Percentiles rank a stretch among this genome's conserved stretches.
These are phyloP conservation scores for Zopfochytrium polystomum DNA, from an alignment of 371 early-diverging fungal species.

Conservation along the genomic window DNA sequence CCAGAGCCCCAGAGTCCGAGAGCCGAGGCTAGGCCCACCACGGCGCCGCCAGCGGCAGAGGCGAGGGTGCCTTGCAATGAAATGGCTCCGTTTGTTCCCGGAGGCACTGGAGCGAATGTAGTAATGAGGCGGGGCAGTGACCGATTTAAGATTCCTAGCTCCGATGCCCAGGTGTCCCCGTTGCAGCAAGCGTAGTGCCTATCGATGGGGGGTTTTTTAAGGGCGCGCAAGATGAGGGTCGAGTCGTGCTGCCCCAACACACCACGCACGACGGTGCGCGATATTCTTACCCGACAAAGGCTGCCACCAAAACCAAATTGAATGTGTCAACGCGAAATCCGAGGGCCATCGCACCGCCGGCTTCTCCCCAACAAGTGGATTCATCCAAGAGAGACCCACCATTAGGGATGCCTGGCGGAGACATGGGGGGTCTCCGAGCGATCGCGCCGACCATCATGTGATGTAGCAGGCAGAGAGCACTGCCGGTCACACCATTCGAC, in stretches of 20 bases:
- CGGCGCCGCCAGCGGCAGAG: slow-evolving; percentile 59
- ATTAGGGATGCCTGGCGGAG: too few relatives aligned
- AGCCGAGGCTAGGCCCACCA: slow-evolving; percentile 66
- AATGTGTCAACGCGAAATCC: too few relatives aligned
- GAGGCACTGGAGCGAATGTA: slow-evolving; percentile 67
- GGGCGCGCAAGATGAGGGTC: neutral
- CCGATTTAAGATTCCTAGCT: slow-evolving; percentile 74
- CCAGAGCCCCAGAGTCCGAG: slow-evolving; percentile 45
- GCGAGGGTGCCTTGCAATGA: slow-evolving; percentile 29
- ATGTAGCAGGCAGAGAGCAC: slow-evolving; percentile 61
- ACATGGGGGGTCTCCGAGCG: too few relatives aligned
- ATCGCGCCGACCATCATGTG: slow-evolving; percentile 28
- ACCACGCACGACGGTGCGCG: neutral
- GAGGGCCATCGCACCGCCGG: too few relatives aligned
- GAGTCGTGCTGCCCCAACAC: neutral
- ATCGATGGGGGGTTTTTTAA: slow-evolving; percentile 13
- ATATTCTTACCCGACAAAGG: too few relatives aligned
- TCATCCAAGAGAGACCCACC: too few relatives aligned
- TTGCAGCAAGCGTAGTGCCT: slow-evolving; percentile 79
- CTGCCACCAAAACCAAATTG: too few relatives aligned
- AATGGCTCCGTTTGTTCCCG: slow-evolving; percentile 84
- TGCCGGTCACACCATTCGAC: slow-evolving; percentile 73
- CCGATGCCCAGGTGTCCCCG: slow-evolving; percentile 85
- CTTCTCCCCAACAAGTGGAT: too few relatives aligned
- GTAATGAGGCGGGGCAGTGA: slow-evolving; percentile 76